Evolutionary conservation across 805 yeast species (phyloP), one percentile per base, ranked within the genome.

Genomic region (Isabelozyma heimii): DNA sequence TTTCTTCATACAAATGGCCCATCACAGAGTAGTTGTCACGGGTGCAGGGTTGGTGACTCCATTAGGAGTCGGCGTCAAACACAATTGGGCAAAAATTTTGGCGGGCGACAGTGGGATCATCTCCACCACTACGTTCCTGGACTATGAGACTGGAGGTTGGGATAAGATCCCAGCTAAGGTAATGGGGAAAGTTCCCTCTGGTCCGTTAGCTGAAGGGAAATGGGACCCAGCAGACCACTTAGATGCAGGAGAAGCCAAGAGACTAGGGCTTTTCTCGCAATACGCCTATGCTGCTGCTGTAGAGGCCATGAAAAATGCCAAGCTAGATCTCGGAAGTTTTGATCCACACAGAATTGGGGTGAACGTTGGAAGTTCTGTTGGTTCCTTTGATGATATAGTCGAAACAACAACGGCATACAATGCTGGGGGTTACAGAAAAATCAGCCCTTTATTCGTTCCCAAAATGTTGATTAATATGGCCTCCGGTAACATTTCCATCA

Each of bases 351-450:
- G 46, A 48, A 69, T 82, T 2, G 95, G 97, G 2, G 91, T 89
- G 1, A 84, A 90, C n/a, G 80, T 92, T 8, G 99, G 98, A 0
- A 85, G 96, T 1, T 97, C 97, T 0, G 88, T 94, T 44, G 98
- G 97, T 0, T 88, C 96, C 2, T 76, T 92, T 43, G 85, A 82
- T 14, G 96, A 89, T 50, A 66, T 81, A 0, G 83, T 82, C 58
- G 85, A 81, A 3, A 89, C 85, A 56, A 66, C 89, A 1, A 75
- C 81, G 12, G 72, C 75, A 1, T 81, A 81, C 51, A 58, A 65
- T 15, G 15, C 15, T 5, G 87, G 87, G 12, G 76, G 77, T 0
- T 87, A 85, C 62, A 80, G 84, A 50, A 83, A 82, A 53, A 83
- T 91, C 2, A 87, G 89, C 44, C 99, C 99, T 1, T 64, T 91